Percentiles rank a stretch among this genome's conserved stretches.
Conservation (phyloP, 108 stramenopile species). For the Skeletonema marinoi region DNA sequence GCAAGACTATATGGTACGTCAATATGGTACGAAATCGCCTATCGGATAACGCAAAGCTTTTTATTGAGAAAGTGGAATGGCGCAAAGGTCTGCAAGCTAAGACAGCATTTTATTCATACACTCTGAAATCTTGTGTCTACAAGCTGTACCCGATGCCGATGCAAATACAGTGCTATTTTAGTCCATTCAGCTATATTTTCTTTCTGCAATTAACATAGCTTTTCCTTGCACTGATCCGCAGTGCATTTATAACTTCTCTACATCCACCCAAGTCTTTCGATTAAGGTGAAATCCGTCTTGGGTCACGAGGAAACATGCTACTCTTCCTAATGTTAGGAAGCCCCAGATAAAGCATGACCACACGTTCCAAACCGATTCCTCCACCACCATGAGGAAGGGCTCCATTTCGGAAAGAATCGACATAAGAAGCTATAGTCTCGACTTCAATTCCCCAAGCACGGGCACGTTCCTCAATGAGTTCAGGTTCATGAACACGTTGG, state of each 20-base stretch:
- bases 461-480: constrained; percentile 90
- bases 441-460: constrained; percentile 91
- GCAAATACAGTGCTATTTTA: neutral
- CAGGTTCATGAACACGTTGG: constrained; percentile 98
- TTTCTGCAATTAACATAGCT: neutral
- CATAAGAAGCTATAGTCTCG: constrained; percentile 84
- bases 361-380: constrained; percentile 98
- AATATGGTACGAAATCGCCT: too few relatives aligned
- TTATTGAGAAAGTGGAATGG: too few relatives aligned
- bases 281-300: constrained; percentile 94
- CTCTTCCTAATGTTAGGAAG: constrained; percentile 97
- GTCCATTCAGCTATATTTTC: neutral
- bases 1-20: neutral
- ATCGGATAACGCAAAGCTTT: too few relatives aligned
- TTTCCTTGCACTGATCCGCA: neutral
- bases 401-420: constrained; percentile 97
- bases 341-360: constrained; percentile 99
- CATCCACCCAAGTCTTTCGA: neutral
- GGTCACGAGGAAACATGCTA: constrained; percentile 98
- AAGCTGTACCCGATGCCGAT: neutral
- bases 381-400: constrained; percentile 97
- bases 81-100: too few relatives aligned
- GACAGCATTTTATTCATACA: too few relatives aligned
- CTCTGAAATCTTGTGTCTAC: too few relatives aligned
- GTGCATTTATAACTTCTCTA: neutral